Percentiles rank a stretch among this genome's conserved stretches.
These are phyloP conservation scores for Artemisia tridentata DNA, from an alignment of 129 eudicot species.

Conservation along the genomic window DNA sequence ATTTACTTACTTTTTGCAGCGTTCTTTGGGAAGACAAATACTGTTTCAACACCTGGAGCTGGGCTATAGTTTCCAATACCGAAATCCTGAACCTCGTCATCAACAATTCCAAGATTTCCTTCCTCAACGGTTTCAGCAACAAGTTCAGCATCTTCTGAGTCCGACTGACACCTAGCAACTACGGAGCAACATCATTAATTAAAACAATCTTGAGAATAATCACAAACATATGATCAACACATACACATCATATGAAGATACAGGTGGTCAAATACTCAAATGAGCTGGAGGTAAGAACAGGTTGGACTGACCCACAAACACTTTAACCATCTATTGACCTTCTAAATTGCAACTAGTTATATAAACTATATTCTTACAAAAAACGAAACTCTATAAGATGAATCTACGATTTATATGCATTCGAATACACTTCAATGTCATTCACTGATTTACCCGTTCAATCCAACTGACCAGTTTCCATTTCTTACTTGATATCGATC, in stretches of 20 bases:
- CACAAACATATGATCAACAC: not conserved
- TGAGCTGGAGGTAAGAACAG: not conserved
- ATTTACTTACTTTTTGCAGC: conserved; percentile 52
- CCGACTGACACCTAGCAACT: conserved; percentile 92
- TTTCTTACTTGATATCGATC: too few species aligned
- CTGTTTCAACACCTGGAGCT: conserved; percentile 86
- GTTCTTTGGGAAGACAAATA: conserved; percentile 87
- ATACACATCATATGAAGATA: not conserved
- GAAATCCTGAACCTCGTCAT: conserved; percentile 73
- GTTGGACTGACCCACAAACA: not conserved
- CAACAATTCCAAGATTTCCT: conserved; percentile 81
- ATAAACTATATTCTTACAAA: too few species aligned
- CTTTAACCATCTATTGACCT: not conserved
- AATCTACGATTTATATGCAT: too few species aligned
- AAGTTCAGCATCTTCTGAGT: conserved; percentile 44
- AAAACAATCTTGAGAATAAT: conserved; percentile 6
- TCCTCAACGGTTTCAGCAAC: conserved; percentile 58
- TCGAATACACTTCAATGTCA: too few species aligned
- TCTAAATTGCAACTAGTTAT: too few species aligned
- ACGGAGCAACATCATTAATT: conserved; percentile 19
- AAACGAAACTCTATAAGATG: too few species aligned
- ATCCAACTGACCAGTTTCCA: too few species aligned
- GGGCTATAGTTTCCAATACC: conserved; percentile 61
- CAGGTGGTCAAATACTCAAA: not conserved
- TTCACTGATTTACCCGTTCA: too few species aligned